A percentile compares a stretch with the other conserved stretches of the same genome.
These are phyloP conservation scores for Cnidoscolus chayamansa DNA, from an alignment of 441 rosid genomes.

Conservation along the genomic window DNA sequence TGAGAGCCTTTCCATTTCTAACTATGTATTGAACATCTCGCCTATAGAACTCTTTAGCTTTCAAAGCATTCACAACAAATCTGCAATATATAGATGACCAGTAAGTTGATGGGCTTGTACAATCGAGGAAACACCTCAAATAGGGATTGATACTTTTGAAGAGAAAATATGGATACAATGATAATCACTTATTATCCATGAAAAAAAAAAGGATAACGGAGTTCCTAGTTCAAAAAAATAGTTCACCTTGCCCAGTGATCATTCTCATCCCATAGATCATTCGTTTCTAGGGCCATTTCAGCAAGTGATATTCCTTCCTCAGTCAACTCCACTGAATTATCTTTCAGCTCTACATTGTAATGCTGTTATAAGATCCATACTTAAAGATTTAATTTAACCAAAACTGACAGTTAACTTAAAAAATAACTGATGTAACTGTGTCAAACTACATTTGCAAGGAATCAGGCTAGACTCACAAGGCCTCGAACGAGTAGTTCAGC, in stretches of 20 bases:
- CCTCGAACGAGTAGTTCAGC: constrained; percentile 85
- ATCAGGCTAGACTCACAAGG: constrained; percentile 49
- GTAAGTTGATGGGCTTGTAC: constrained; percentile 13
- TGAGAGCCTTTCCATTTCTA: constrained; percentile 87
- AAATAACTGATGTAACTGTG: constrained; percentile 2
- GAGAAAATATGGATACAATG: not conserved
- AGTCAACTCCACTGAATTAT: constrained; percentile 94
- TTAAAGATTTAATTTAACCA: constrained; percentile 8
- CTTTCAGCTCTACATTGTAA: constrained; percentile 82
- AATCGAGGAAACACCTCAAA: not conserved
- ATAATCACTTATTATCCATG: constrained; percentile 4
- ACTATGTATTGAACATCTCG: constrained; percentile 90
- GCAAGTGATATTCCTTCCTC: constrained; percentile 93
- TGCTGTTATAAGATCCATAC: constrained; percentile 49
- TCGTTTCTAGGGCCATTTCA: constrained; percentile 94
- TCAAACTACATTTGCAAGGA: constrained; percentile 16
- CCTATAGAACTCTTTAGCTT: constrained; percentile 96
- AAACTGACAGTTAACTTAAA: constrained; percentile 12
- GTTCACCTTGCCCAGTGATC: constrained; percentile 96
- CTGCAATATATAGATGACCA: constrained; percentile 39
- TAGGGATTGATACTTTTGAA: not conserved
- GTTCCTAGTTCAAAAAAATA: constrained; percentile 16
- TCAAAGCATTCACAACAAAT: constrained; percentile 92
- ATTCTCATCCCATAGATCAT: constrained; percentile 94
- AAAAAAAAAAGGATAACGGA: constrained; percentile 9